Evolutionary conservation across 306 rosid species (phyloP).

Genomic region (Begonia loranthoides): DNA sequence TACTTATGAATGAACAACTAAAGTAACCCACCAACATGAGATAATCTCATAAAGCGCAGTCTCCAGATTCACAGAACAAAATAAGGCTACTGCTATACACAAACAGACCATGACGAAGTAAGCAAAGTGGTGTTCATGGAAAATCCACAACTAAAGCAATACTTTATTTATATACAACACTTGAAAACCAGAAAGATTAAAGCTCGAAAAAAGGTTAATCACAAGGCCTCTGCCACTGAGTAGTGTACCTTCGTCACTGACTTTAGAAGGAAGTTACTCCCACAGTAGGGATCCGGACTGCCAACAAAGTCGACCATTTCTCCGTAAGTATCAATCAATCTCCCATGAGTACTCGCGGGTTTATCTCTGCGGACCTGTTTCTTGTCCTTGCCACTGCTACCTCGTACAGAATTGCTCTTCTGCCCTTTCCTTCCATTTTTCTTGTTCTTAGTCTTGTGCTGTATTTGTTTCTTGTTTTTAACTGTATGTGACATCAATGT

Average conservation of each 20-base stretch:
- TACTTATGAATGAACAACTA: too few species aligned
- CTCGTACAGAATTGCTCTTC: conserved; percentile 36
- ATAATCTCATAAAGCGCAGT: too few species aligned
- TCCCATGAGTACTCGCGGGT: conserved; percentile 12
- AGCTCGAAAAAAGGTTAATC: conserved; percentile 14
- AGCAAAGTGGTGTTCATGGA: too few species aligned
- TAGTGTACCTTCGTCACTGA: conserved; percentile 42
- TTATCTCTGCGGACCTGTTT: conserved; percentile 34
- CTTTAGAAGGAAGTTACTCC: conserved; percentile 35
- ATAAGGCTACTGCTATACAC: too few species aligned
- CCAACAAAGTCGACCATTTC: conserved; percentile 27
- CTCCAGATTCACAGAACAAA: background rate
- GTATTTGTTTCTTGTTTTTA: conserved; percentile 60
- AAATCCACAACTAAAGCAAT: background rate
- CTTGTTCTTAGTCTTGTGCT: conserved; percentile 51
- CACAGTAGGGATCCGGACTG: conserved; percentile 38
- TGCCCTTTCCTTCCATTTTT: conserved; percentile 60
- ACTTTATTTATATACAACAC: conserved; percentile 27
- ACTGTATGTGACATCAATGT: conserved; percentile 42
- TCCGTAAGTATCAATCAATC: conserved; percentile 2
- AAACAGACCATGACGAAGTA: too few species aligned
- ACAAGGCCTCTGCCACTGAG: conserved; percentile 55
- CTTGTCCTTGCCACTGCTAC: conserved; percentile 46
- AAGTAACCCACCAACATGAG: too few species aligned
- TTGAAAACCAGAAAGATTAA: conserved; percentile 2